Percentiles rank a stretch among this genome's conserved stretches.
These are phyloP conservation scores for Trichosanthes truncata DNA, from an alignment of 306 rosid species.

Conservation along the genomic window DNA sequence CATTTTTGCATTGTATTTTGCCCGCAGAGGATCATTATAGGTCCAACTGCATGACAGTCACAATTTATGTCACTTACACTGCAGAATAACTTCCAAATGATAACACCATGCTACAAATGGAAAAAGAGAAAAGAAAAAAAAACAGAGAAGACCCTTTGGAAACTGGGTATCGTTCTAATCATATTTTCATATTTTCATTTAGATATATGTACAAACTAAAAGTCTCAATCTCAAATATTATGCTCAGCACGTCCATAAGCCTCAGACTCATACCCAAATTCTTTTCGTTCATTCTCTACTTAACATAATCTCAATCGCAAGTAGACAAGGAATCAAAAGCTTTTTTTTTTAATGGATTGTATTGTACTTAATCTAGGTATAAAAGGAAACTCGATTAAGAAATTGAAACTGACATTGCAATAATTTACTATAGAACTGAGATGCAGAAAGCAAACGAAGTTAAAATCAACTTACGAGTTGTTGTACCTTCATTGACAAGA, in stretches of 20 bases:
- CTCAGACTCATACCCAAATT: background rate
- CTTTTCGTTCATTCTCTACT: background rate
- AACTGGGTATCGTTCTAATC: background rate
- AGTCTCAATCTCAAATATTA: background rate
- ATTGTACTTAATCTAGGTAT: background rate
- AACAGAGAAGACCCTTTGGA: background rate
- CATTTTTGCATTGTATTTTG: conserved; percentile 89
- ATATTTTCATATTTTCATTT: background rate
- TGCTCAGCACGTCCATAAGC: background rate
- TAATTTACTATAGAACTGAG: background rate
- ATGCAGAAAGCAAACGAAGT: background rate
- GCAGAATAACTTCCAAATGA: background rate
- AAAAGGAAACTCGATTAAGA: background rate
- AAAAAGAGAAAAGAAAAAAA: background rate
- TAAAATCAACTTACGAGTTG: conserved; percentile 60
- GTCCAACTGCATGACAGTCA: conserved; percentile 70
- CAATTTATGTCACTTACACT: background rate
- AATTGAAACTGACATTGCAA: background rate
- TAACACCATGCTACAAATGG: background rate
- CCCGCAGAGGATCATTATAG: conserved; percentile 91
- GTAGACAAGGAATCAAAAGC: background rate
- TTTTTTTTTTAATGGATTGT: background rate
- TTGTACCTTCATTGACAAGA: conserved; percentile 93
- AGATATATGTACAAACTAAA: background rate
- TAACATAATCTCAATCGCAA: background rate